Evolutionary conservation across 176 grass and related monocot genomes (phyloP).

Genomic region (Paspalum notatum): DNA sequence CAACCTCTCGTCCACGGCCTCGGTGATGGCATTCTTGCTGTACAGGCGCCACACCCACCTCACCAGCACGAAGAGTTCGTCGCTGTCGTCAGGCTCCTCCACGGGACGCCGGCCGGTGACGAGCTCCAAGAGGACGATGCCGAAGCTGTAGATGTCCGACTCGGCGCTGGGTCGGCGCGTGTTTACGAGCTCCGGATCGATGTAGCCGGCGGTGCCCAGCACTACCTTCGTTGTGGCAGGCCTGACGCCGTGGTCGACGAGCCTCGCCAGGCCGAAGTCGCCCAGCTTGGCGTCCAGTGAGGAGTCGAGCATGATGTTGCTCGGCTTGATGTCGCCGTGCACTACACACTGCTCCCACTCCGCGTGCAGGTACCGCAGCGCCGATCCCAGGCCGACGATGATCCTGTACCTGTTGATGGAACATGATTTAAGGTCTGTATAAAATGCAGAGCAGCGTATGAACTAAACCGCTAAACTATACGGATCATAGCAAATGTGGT

Average conservation of each 20-base stretch:
- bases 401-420: neutral
- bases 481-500: too few relatives aligned
- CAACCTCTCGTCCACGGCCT: constrained; percentile 17
- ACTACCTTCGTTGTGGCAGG: neutral
- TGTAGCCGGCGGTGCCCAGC: constrained; percentile 1
- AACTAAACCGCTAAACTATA: too few relatives aligned
- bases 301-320: constrained; percentile 36
- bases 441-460: too few relatives aligned
- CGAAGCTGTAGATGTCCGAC: constrained; percentile 44
- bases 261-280: constrained; percentile 11
- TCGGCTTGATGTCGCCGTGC: constrained; percentile 10
- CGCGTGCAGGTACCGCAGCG: neutral
- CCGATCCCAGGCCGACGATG: neutral
- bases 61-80: neutral
- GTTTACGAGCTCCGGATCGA: constrained; percentile 7
- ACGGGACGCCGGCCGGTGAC: constrained; percentile 6
- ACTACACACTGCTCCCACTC: neutral
- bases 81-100: constrained; percentile 8
- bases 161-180: neutral
- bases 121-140: constrained; percentile 36
- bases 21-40: neutral
- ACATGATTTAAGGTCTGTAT: too few relatives aligned
- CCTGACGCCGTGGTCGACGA: neutral
- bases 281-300: neutral
- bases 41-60: constrained; percentile 44